Evolutionary conservation across 345 rosid species (phyloP).

Genomic region (Kandelia obovata): DNA sequence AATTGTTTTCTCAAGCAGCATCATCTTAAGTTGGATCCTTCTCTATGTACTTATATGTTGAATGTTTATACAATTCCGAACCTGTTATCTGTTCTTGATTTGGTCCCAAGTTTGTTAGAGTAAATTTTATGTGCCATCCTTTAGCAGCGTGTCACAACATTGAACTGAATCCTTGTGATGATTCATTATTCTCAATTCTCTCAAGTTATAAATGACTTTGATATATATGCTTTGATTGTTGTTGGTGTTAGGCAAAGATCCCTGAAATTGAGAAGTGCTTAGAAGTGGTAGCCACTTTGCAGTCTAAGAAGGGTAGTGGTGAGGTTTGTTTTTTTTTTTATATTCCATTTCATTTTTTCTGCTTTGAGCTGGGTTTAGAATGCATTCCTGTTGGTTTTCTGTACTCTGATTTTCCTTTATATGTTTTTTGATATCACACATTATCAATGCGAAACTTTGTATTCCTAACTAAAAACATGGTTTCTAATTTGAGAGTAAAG

Average conservation of each 20-base stretch:
- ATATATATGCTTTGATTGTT: slow-evolving; percentile 11
- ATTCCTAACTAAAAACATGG: too few relatives aligned
- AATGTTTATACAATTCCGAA: not conserved
- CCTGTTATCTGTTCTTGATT: not conserved
- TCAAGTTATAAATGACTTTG: not conserved
- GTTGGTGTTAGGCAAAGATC: slow-evolving; percentile 64
- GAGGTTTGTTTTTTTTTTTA: slow-evolving; percentile 61
- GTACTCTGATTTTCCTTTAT: too few relatives aligned
- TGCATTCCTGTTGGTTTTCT: too few relatives aligned
- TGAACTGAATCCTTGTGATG: not conserved
- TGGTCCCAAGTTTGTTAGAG: not conserved
- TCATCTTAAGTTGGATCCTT: too few relatives aligned
- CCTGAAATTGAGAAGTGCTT: slow-evolving; percentile 93
- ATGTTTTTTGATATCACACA: too few relatives aligned
- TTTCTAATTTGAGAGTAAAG: too few relatives aligned
- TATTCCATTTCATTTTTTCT: slow-evolving; percentile 2
- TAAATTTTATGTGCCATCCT: not conserved
- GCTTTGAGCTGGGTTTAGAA: not conserved
- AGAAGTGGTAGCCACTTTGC: slow-evolving; percentile 73
- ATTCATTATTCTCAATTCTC: slow-evolving; percentile 1
- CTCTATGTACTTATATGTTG: too few relatives aligned
- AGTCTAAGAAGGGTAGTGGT: slow-evolving; percentile 75
- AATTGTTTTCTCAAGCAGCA: too few relatives aligned
- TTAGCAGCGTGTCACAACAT: not conserved
- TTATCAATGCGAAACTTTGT: too few relatives aligned